Evolutionary conservation across 1,139 yeast species (phyloP), one percentile per base, ranked within the genome.

Genomic region (Eremothecium sinecaudum): DNA sequence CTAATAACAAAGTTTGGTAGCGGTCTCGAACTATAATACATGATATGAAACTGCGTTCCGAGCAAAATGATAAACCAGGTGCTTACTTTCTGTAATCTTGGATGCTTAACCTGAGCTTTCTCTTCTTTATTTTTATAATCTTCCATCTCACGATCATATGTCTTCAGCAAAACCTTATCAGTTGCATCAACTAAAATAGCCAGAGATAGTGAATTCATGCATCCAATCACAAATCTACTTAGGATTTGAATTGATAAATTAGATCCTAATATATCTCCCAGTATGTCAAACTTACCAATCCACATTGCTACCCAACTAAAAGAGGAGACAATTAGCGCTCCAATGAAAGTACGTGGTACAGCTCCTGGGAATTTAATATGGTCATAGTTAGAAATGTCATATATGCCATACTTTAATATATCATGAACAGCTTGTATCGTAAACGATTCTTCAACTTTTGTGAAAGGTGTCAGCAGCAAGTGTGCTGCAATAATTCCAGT

Each of bases 361-460:
- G 67, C 90, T 1, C 97, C 96, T 0, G 96, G 94, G 53, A 83
- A 87, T 35, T 65, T 58, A 7, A 66, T 44, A 54, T 87, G 97
- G 53, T 90, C 97, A 53, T 71, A 90, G 38, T 63, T 36, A 4
- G 67, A 48, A 1, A 66, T 38, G 36, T 65, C 66, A 18, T 56
- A 57, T 0, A 69, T 44, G 0, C 95, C 95, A 50, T 73, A 69
- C 43, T 70, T 69, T 36, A 83, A 47, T 32, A 87, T 67, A 51
- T 90, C 97, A 52, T 86, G 90, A 27, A 83, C 66, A 0, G 97
- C 97, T 50, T 90, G 97, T 30, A 83, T 65, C 48, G 79, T 83
- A 65, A 90, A 90, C 22, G 94, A 82, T 54, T 90, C 98, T 53
- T 90, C 97, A 1, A 90, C 96, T 57, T 90, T 87, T 4, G 96